A percentile compares a stretch with the other conserved stretches of the same genome.
Evolutionary conservation across 2,329 filamentous ascomycete genomes (phyloP).

Genomic region (Zymoseptoria tritici): DNA sequence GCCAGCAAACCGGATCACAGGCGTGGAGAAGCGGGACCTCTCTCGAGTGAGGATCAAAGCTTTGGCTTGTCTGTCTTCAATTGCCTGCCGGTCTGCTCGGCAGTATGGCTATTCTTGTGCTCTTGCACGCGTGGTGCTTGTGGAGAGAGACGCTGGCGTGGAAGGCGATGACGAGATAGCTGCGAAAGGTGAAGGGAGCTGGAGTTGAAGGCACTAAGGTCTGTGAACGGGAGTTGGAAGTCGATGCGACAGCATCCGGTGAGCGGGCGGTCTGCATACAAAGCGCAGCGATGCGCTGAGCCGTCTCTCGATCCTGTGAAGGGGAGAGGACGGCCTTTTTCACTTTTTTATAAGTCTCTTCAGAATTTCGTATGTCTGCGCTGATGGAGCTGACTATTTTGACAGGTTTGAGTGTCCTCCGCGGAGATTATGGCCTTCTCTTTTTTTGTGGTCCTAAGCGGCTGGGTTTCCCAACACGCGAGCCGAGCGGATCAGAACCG

Average conservation of each 20-base stretch:
- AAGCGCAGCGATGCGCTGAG: constrained; percentile 3
- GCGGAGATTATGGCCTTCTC: neutral
- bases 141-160: neutral
- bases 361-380: neutral
- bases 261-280: constrained; percentile 18
- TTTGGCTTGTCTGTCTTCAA: constrained; percentile 69
- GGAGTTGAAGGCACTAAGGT: constrained; percentile 1
- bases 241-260: constrained; percentile 8
- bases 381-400: neutral
- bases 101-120: constrained; percentile 5
- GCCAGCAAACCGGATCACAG: constrained; percentile 6
- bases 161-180: constrained; percentile 8
- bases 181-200: neutral
- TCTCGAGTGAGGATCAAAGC: constrained; percentile 90
- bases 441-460: neutral
- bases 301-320: constrained; percentile 18
- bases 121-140: neutral
- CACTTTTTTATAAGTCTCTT: constrained; percentile 37
- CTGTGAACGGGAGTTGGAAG: constrained; percentile 1
- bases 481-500: constrained; percentile 27
- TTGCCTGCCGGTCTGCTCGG: constrained; percentile 16
- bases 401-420: neutral
- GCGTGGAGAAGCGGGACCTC: constrained; percentile 59
- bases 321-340: constrained; percentile 24
- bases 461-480: constrained; percentile 16